Base-by-base conservation (phyloP, 2,329 filamentous ascomycete species). In the Cyphellophora attinorum region DNA sequence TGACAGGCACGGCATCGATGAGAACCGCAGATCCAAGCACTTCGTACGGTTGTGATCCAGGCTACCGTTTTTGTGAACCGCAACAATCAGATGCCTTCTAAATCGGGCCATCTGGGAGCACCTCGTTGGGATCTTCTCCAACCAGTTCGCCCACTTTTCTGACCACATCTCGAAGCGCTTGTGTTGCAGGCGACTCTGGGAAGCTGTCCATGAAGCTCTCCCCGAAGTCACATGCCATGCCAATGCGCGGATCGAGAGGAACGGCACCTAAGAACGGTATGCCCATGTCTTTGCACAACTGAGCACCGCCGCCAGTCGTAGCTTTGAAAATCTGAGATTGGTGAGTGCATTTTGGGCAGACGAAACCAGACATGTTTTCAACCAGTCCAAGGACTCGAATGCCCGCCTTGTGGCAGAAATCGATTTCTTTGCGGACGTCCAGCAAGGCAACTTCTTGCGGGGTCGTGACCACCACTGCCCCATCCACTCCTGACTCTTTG, bases 331-430 rank as follows among this genome's bases (percentile, higher is more conserved):
- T 94, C 56, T 93, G 76, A 51, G 68, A 73, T 50, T 76, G 68
- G 36, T 86, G 78, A 35, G 76, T 83, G 60, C 91, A 98, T 37
- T 84, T 89, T 6, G 88, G 88, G 54, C 91, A 98, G 34, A 98
- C 88, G 50, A 96, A 98, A 3, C 86, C 85, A 39, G 80, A 85
- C 91, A 98, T 98, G 55, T 98, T 98, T 67, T 98, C 91, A 11
- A 94, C 91, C 27, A 98, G 67, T 0, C 91, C 91, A 3, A 98
- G 59, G 5, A 98, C 76, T 31, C 70, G 73, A 47, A 98, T 96
- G 3, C 84, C 85, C 1, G 91, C 91, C 62, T 98, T 98, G 39
- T 79, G 72, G 61, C 93, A 98, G 54, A 98, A 98, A 54, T 98
- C 89, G 39, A 98, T 89, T 60, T 98, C 91, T 62, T 95, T 96